Conservation (phyloP, 768 basidiomycete genomes). For the Sarcodon sp. region DNA sequence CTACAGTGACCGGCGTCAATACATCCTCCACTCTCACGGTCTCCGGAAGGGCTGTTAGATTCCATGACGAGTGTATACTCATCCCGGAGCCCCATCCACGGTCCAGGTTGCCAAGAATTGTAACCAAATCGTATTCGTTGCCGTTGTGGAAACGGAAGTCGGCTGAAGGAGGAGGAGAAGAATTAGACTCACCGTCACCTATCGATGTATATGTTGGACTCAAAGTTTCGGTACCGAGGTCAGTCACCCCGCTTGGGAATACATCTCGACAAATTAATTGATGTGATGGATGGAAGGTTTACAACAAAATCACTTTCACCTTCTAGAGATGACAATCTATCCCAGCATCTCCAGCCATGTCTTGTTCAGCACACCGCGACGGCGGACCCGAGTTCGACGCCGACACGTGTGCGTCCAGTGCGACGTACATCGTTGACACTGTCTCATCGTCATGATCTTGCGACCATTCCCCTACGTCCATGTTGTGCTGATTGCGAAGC, state of each 20-base stretch:
- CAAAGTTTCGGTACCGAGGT: conserved; percentile 54
- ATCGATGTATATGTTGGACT: conserved; percentile 36
- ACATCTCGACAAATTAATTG: not conserved
- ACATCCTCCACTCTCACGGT: not conserved
- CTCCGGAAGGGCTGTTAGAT: conserved; percentile 35
- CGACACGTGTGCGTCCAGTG: conserved; percentile 8
- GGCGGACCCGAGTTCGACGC: conserved; percentile 18
- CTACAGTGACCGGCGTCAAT: not conserved
- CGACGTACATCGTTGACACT: conserved; percentile 18
- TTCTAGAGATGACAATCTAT: not conserved
- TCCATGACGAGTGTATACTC: conserved; percentile 61
- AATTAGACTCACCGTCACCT: not conserved
- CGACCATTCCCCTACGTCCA: conserved; percentile 56
- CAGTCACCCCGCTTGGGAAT: conserved; percentile 11
- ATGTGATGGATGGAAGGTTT: not conserved
- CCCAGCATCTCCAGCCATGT: conserved; percentile 4
- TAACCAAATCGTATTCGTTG: conserved; percentile 56
- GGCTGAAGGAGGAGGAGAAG: conserved; percentile 7
- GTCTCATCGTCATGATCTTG: conserved; percentile 23
- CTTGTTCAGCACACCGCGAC: conserved; percentile 6
- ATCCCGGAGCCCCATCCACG: conserved; percentile 43
- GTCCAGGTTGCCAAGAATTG: conserved; percentile 33
- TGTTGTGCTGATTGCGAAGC: conserved; percentile 57
- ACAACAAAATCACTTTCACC: not conserved
- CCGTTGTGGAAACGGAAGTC: conserved; percentile 48